Percentiles rank a stretch among this genome's conserved stretches.
These are phyloP conservation scores for Gonium pectorale DNA, from an alignment of 139 green algal genomes.

Conservation along the genomic window DNA sequence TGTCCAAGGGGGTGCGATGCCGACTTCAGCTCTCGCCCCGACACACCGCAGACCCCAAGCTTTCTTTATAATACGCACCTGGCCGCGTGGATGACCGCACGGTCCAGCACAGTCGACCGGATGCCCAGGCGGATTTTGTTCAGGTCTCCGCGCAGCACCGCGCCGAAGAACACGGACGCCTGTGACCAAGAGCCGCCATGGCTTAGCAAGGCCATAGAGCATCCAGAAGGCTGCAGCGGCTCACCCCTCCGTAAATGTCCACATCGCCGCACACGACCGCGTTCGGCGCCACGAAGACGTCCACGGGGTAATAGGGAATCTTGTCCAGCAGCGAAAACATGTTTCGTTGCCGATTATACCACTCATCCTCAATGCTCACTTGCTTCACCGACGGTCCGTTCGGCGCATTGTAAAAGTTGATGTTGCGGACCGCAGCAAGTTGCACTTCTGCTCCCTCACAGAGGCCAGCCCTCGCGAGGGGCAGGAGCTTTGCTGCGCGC, in stretches of 20 bases:
- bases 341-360: constrained; percentile 83
- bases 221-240: background rate
- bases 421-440: background rate
- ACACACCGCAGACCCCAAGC: too few relatives aligned
- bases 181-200: constrained; percentile 51
- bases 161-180: constrained; percentile 86
- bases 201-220: background rate
- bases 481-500: constrained; percentile 23
- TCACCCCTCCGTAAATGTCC: constrained; percentile 85
- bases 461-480: background rate
- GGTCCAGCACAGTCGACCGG: constrained; percentile 82
- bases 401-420: constrained; percentile 55
- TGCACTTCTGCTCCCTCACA: constrained; percentile 26
- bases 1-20: too few relatives aligned
- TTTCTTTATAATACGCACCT: constrained; percentile 52
- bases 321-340: constrained; percentile 80
- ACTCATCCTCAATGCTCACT: constrained; percentile 69
- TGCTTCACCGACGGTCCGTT: constrained; percentile 58
- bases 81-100: constrained; percentile 90
- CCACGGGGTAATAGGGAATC: constrained; percentile 68
- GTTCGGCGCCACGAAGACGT: constrained; percentile 87
- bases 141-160: constrained; percentile 89
- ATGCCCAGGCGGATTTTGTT: constrained; percentile 85
- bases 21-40: too few relatives aligned
- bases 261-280: constrained; percentile 89